Conservation (phyloP, 768 basidiomycete genomes). For the Kwoniella sp. region DNA sequence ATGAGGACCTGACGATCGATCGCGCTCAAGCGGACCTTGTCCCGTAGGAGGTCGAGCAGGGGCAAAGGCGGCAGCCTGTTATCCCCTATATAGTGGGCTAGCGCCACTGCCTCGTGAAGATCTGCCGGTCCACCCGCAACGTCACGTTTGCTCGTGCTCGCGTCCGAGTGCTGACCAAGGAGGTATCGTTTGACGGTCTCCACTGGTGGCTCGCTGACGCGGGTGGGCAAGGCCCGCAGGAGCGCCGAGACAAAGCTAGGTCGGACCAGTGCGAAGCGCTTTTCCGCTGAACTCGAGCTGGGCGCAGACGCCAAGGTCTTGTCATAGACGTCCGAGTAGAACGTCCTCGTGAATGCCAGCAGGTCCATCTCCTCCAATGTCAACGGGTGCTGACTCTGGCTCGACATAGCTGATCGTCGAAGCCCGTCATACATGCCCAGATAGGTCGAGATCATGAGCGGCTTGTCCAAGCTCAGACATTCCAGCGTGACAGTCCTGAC, state of each 20-base stretch:
- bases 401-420: too few relatives aligned
- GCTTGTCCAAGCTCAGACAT: slow-evolving; percentile 86
- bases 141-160: background rate
- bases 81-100: slow-evolving; percentile 19
- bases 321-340: slow-evolving; percentile 25
- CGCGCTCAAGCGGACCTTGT: slow-evolving; percentile 2
- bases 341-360: slow-evolving; percentile 17
- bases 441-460: slow-evolving; percentile 69
- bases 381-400: background rate
- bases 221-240: background rate
- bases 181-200: background rate
- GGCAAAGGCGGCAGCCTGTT: slow-evolving; percentile 18
- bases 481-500: slow-evolving; percentile 56
- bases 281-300: slow-evolving; percentile 2
- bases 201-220: background rate
- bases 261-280: slow-evolving; percentile 16
- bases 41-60: slow-evolving; percentile 15
- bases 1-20: slow-evolving; percentile 3
- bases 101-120: background rate
- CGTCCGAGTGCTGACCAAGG: background rate
- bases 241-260: slow-evolving; percentile 8
- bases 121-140: background rate
- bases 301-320: slow-evolving; percentile 7
- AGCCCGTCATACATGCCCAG: slow-evolving; percentile 50
- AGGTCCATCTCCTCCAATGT: slow-evolving; percentile 14